Base-by-base conservation (phyloP, 352 stramenopile genomes). In the Globisporangium ultimum region DNA sequence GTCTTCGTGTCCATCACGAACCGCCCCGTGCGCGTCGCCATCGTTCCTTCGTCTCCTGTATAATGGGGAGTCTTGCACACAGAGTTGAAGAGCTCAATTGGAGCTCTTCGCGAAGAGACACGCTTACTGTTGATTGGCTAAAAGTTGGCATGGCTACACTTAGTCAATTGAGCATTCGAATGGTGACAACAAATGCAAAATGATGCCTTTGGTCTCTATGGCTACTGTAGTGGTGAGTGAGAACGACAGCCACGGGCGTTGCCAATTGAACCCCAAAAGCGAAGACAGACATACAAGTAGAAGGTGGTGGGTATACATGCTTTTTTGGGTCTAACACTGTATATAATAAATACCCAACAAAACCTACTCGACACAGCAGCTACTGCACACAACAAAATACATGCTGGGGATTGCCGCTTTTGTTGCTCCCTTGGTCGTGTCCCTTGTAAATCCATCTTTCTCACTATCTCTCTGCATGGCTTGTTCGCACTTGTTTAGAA, bases 11-110 rank as follows among this genome's bases (percentile, higher is more conserved):
- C 68, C 55, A 90, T 38, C 48, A 90, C 64, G 40, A 87, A 55
- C 18, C 61, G 63, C n/a, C 80, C 78, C 50, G 80, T 90, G 42
- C 66, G 66, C 50, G 70, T 88, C 51, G 76, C 74, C 78, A 87
- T 88, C 36, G 53, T 64, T 36, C 18, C 24, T 56, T 46, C 34
- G 11, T 48, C 24, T 28, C 24, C 6, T 52, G 5, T 51, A 2
- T 2, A 22, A 20, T 48, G 4, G 42, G 15, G 2, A 20, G n/a
- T n/a, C 24, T 28, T 28, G 24, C 24, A 28, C 5, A 28, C 47
- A 1, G n/a, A 52, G 32, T 48, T 0, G 0, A 36, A 36, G 28
- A 36, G 28, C 28, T 36, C 28, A 36, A 10, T 45, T 45, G 12
- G 40, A 45, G 40, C 40, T 45, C 40, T 45, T 45, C 40, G 40